Conservation (phyloP, 768 basidiomycete species). For the Harrya chromipes region DNA sequence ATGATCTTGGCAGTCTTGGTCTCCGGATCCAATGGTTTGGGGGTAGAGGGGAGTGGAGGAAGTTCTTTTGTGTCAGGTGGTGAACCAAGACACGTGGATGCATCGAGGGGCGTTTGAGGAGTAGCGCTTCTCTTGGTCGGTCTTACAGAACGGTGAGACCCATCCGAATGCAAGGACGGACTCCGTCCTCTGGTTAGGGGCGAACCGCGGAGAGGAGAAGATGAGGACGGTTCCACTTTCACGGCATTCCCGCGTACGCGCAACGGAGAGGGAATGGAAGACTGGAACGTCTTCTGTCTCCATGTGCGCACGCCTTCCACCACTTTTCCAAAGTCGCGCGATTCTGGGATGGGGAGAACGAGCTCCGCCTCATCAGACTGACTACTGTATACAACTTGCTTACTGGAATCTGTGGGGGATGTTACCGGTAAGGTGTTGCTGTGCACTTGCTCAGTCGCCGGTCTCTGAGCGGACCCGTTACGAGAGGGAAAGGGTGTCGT, state of each 20-base stretch:
- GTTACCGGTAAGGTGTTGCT: background rate
- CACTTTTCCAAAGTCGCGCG: conserved; percentile 28
- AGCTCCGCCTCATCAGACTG: conserved; percentile 67
- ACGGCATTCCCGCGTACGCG: conserved; percentile 10
- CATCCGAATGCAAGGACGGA: conserved; percentile 7
- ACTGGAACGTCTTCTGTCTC: conserved; percentile 34
- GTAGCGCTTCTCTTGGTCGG: conserved; percentile 3
- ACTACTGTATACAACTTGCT: conserved; percentile 55
- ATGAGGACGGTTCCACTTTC: conserved; percentile 13
- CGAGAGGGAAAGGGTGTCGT: conserved; percentile 22
- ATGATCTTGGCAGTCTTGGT: conserved; percentile 57
- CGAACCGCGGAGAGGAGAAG: conserved; percentile 9
- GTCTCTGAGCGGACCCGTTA: conserved; percentile 32
- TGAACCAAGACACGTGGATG: conserved; percentile 20
- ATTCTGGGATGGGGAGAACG: conserved; percentile 26
- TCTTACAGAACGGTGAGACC: conserved; percentile 1
- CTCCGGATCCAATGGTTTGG: conserved; percentile 30
- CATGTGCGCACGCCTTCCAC: conserved; percentile 43
- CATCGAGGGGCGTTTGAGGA: conserved; percentile 12
- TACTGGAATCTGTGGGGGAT: conserved; percentile 23
- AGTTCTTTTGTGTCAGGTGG: conserved; percentile 19
- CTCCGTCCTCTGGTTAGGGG: conserved; percentile 5
- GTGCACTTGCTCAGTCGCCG: conserved; percentile 3
- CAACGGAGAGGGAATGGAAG: conserved; percentile 6
- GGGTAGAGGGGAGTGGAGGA: conserved; percentile 28